Percentiles rank a stretch among this genome's conserved stretches.
phyloP scores from a whole-genome alignment of 306 rosid species.

The Dryas alaskensis region DNA sequence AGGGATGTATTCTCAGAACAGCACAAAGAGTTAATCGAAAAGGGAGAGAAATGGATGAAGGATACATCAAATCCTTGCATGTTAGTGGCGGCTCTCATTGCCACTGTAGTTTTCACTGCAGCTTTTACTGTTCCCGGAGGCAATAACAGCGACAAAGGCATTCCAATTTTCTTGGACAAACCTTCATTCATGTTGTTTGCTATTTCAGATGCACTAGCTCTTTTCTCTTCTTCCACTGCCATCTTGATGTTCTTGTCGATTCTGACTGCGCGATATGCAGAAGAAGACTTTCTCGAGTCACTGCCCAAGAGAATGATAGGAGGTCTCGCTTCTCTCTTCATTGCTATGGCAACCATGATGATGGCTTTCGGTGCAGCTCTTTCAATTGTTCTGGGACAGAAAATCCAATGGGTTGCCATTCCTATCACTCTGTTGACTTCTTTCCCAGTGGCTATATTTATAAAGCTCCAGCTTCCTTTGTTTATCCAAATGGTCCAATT shows the following conservation, averaged over 20 bases:
- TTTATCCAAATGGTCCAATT: not conserved
- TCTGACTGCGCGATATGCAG: not conserved
- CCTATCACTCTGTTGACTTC: not conserved
- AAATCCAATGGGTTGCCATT: not conserved
- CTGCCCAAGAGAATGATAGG: not conserved
- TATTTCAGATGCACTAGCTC: not conserved
- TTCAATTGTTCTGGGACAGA: not conserved
- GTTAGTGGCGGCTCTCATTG: slow-evolving; percentile 48
- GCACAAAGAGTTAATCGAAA: slow-evolving; percentile 37
- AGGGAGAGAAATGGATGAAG: slow-evolving; percentile 57
- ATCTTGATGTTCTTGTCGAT: not conserved
- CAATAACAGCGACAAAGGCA: slow-evolving; percentile 34
- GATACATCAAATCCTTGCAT: slow-evolving; percentile 49
- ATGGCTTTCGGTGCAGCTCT: not conserved
- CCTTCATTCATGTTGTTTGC: slow-evolving; percentile 33
- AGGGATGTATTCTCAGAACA: slow-evolving; percentile 47
- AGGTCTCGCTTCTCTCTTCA: not conserved
- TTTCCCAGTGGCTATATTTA: not conserved
- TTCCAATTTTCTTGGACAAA: slow-evolving; percentile 23
- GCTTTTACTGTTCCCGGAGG: slow-evolving; percentile 50
- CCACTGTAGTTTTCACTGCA: slow-evolving; percentile 44
- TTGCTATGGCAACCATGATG: not conserved
- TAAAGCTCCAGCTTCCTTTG: not conserved
- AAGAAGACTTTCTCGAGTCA: not conserved
- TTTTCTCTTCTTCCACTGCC: not conserved